Conservation (phyloP, 371 early-diverging fungal genomes). For the Syncephalis plumigaleata region DNA sequence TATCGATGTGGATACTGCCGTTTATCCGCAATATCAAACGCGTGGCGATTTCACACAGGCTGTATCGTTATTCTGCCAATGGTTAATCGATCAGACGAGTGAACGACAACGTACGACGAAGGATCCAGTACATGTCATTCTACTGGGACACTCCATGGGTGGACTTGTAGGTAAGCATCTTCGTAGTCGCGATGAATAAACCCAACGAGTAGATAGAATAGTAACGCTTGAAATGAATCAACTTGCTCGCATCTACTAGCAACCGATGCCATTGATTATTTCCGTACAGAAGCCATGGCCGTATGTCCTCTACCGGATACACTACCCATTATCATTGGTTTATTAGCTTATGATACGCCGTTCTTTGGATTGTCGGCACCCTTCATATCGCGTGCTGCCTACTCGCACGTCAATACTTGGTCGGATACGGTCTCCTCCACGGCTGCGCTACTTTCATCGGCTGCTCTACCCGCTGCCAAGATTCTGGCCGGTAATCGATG, state of each 20-base stretch:
- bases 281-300: not conserved
- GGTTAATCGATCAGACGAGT: constrained; percentile 2
- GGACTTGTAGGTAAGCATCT: constrained; percentile 8
- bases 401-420: not conserved
- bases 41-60: constrained; percentile 6
- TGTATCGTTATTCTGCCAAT: constrained; percentile 4
- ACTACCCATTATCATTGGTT: constrained; percentile 3
- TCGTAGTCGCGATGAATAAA: too few relatives aligned
- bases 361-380: constrained; percentile 5
- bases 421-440: too few relatives aligned
- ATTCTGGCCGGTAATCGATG: too few relatives aligned
- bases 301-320: not conserved
- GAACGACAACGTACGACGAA: not conserved
- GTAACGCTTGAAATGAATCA: too few relatives aligned
- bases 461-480: too few relatives aligned
- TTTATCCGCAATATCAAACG: constrained; percentile 10
- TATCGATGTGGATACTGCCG: constrained; percentile 1
- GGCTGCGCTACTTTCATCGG: too few relatives aligned
- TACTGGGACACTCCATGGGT: constrained; percentile 12
- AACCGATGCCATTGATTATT: constrained; percentile 5
- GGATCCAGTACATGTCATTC: not conserved
- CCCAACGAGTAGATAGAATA: too few relatives aligned
- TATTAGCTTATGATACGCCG: constrained; percentile 9
- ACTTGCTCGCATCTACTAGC: too few relatives aligned
- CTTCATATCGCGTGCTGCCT: too few relatives aligned